These are phyloP conservation scores for Talaromyces sp. DNA, from an alignment of 2,329 filamentous ascomycete genomes.

Conservation along the genomic window DNA sequence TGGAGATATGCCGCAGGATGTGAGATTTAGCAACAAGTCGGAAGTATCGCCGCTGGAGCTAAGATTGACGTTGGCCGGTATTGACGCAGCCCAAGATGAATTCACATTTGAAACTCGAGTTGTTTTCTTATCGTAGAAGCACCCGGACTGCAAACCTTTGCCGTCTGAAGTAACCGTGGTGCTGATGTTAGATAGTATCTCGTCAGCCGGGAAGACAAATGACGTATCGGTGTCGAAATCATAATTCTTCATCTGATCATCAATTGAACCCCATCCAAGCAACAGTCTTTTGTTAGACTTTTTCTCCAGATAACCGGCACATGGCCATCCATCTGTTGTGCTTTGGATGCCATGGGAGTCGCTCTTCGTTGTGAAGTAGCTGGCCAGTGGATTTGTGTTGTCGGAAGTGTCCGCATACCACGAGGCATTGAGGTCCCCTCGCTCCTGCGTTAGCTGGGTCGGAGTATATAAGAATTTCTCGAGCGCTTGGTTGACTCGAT, in stretches of 20 bases:
- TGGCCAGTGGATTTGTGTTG: conserved; percentile 40
- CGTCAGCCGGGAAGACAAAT: conserved; percentile 46
- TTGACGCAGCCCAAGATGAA: conserved; percentile 48
- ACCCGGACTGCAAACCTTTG: conserved; percentile 43
- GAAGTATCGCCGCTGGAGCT: conserved; percentile 24
- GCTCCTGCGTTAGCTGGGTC: conserved; percentile 42
- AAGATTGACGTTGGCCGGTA: conserved; percentile 21
- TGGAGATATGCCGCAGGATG: conserved; percentile 56
- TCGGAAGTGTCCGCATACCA: conserved; percentile 47
- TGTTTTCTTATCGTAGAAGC: conserved; percentile 45
- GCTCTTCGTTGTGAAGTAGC: conserved; percentile 47
- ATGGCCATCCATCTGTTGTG: conserved; percentile 59
- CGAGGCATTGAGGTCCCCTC: conserved; percentile 51
- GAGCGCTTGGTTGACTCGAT: conserved; percentile 43
- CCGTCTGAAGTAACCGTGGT: conserved; percentile 34
- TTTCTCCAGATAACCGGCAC: conserved; percentile 53
- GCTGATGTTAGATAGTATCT: conserved; percentile 34
- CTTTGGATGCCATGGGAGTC: conserved; percentile 31
- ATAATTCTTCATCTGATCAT: conserved; percentile 52
- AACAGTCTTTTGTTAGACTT: conserved; percentile 49
- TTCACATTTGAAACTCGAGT: conserved; percentile 40
- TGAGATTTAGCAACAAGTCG: conserved; percentile 33
- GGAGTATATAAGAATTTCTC: conserved; percentile 52
- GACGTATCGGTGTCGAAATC: conserved; percentile 47
- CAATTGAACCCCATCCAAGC: conserved; percentile 50